Percentiles rank a stretch among this genome's conserved stretches.
phyloP scores from a whole-genome alignment of 2,329 filamentous ascomycete species.

The Alternaria ethzedia region DNA sequence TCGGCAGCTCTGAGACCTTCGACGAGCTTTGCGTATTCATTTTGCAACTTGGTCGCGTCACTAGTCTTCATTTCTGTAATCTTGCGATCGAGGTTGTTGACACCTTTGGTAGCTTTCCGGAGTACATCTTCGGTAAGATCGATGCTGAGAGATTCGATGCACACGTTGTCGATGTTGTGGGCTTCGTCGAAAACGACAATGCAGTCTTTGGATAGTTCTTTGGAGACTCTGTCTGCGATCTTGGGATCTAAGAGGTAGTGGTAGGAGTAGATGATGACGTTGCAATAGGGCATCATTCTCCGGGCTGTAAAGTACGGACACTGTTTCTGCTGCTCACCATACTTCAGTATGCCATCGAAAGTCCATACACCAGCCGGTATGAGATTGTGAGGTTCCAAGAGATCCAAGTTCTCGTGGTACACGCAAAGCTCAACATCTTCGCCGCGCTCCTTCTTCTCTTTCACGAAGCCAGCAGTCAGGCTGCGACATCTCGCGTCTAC shows the following conservation, averaged over 20 bases:
- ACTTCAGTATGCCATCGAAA: constrained; percentile 83
- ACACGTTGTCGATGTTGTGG: constrained; percentile 99
- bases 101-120: constrained; percentile 86
- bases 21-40: constrained; percentile 93
- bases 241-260: constrained; percentile 98
- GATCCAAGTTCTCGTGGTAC: constrained; percentile 97
- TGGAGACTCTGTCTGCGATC: constrained; percentile 93
- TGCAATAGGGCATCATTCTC: constrained; percentile 99
- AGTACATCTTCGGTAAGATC: constrained; percentile 96
- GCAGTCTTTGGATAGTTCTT: constrained; percentile 95
- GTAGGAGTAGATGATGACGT: constrained; percentile 99
- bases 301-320: constrained; percentile 97
- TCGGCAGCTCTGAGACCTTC: constrained; percentile 88
- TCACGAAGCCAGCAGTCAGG: constrained; percentile 94
- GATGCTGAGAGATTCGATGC: constrained; percentile 95
- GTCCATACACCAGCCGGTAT: constrained; percentile 97
- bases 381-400: constrained; percentile 92
- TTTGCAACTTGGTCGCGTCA: constrained; percentile 91
- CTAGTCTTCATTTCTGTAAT: constrained; percentile 96
- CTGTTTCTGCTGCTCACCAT: constrained; percentile 94
- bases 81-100: constrained; percentile 86
- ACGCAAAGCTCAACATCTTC: constrained; percentile 94
- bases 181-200: constrained; percentile 99
- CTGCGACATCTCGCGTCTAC: constrained; percentile 97
- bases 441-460: constrained; percentile 94